Evolutionary conservation across 495 filamentous ascomycete genomes (phyloP), one percentile per base, ranked within the genome.

Genomic region (Cercophora scortea): DNA sequence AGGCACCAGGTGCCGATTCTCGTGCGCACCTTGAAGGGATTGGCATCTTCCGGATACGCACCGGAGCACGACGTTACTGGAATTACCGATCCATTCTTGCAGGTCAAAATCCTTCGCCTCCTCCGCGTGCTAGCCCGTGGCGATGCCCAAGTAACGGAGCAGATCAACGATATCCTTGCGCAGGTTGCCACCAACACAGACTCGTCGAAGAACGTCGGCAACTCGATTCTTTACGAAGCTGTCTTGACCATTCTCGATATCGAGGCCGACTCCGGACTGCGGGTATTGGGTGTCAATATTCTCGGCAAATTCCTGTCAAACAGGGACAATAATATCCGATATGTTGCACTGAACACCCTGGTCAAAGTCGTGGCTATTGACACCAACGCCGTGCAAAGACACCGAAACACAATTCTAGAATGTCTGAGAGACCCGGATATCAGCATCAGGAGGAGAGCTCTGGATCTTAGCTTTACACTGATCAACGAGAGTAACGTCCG

Each of bases 131-230:
- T 98, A 17, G 90, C 84, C 16, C 84, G 89, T 50, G 93, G 93
- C 41, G 90, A 98, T 71, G 75, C 84, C 19, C 79, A 89, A 51
- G 92, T 89, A 8, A 96, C 90, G 62, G 93, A 98, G 70, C 83
- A 94, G 64, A 96, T 98, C 70, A 98, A 97, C 68, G 93, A 98
- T 65, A 97, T 98, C 53, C 73, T 98, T 50, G 94, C 93, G 36
- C 94, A 98, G 75, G 93, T 98, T 49, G 93, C 93, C 42, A 96
- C 93, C 43, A 98, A 98, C 64, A 98, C 93, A 2, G 93, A 98
- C 60, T 90, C 93, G 0, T 90, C 92, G 32, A 98, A 97, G 76
- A 98, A 98, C 58, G 93, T 98, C 32, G 93, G 93, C 49, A 98
- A 98, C 65, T 87, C 93, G 6, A 97, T 98, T 54, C 79, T 98